Evolutionary conservation across 495 filamentous ascomycete genomes (phyloP).

Genomic region (Immersiella caudata): DNA sequence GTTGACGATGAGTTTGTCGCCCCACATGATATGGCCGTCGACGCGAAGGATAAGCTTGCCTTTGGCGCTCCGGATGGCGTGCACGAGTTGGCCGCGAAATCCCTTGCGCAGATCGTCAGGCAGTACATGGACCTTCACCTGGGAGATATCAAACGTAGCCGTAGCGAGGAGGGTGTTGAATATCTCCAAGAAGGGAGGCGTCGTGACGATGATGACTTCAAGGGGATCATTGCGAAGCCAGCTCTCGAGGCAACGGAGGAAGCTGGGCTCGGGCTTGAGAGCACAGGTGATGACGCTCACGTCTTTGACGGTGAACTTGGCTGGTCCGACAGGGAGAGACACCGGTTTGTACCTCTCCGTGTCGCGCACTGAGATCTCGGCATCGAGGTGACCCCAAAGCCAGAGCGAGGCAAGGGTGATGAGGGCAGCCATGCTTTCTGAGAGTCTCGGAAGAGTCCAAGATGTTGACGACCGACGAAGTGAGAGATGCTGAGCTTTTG

Average conservation of each 20-base stretch:
- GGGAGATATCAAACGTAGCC: background rate
- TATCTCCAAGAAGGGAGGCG: background rate
- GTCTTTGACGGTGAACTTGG: background rate
- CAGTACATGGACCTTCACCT: background rate
- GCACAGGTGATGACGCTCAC: constrained; percentile 1
- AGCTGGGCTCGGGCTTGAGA: constrained; percentile 13
- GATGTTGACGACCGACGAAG: background rate
- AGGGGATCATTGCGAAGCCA: constrained; percentile 7
- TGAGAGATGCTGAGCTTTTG: too few relatives aligned
- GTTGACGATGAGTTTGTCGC: background rate
- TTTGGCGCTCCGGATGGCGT: background rate
- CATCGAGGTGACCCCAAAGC: constrained; percentile 11
- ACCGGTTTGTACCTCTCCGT: constrained; percentile 2
- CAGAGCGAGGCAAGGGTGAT: background rate
- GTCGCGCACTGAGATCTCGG: background rate
- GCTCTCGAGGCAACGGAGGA: constrained; percentile 8
- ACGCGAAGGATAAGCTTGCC: constrained; percentile 8
- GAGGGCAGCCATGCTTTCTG: background rate
- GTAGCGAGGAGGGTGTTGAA: background rate
- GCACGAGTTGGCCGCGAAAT: constrained; percentile 5
- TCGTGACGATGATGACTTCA: background rate
- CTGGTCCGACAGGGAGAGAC: background rate
- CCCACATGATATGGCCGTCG: constrained; percentile 13
- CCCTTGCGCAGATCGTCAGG: background rate
- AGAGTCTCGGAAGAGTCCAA: background rate